Conservation (phyloP, 2,329 filamentous ascomycete species). For the Hypoxylon sp. region DNA sequence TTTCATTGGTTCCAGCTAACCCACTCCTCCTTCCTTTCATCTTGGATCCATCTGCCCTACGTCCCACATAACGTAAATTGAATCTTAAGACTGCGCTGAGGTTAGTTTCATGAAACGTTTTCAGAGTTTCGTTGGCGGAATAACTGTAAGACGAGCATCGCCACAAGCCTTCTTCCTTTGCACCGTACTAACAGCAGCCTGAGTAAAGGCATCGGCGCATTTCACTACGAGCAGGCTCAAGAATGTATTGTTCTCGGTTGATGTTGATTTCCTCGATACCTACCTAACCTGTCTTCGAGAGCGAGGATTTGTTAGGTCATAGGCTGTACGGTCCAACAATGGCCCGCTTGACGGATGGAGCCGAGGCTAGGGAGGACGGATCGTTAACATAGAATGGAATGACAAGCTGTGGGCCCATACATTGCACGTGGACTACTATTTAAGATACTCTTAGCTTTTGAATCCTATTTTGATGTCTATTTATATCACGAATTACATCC, state of each 20-base stretch:
- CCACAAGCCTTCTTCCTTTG: too few species aligned
- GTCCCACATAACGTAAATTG: neutral
- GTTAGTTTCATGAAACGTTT: too few species aligned
- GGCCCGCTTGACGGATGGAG: neutral
- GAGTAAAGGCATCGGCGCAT: too few species aligned
- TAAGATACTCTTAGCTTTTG: neutral
- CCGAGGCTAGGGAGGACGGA: neutral
- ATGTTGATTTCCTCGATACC: too few species aligned
- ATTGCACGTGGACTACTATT: neutral
- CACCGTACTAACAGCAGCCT: too few species aligned
- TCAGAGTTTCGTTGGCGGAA: too few species aligned
- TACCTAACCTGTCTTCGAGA: neutral
- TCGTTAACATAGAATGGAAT: neutral
- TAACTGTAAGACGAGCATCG: too few species aligned
- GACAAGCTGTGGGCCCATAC: neutral
- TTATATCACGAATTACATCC: slow-evolving; percentile 9
- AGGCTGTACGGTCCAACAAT: neutral
- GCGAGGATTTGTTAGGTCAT: neutral
- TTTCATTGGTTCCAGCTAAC: neutral
- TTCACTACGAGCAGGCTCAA: too few species aligned
- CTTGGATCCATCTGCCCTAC: too few species aligned
- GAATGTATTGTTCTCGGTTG: too few species aligned
- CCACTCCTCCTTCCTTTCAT: neutral
- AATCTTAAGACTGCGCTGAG: too few species aligned
- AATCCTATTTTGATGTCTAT: slow-evolving; percentile 8